These are phyloP conservation scores for Ceratocystis smalleyi DNA, from an alignment of 2,329 filamentous ascomycete species.

Conservation along the genomic window DNA sequence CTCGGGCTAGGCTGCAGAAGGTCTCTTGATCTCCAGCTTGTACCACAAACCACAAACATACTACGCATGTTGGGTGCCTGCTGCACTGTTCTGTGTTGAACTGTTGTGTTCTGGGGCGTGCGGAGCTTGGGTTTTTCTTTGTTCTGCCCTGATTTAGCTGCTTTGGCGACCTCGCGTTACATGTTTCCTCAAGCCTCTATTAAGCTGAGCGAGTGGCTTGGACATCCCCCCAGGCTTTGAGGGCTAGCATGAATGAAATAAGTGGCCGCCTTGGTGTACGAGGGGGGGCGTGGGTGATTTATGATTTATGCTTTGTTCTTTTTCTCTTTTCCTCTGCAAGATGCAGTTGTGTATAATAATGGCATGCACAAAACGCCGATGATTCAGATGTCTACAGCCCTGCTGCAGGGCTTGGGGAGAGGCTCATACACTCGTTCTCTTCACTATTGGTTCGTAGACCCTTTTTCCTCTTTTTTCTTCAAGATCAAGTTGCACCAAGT, in stretches of 20 bases:
- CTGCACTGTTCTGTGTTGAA: background rate
- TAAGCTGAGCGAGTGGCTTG: background rate
- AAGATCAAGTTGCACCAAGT: too few relatives aligned
- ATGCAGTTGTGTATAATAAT: background rate
- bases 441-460: too few relatives aligned
- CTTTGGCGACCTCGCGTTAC: background rate
- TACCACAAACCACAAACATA: background rate
- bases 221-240: background rate
- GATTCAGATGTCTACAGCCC: background rate
- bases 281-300: background rate
- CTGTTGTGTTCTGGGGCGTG: background rate
- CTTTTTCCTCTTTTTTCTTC: too few relatives aligned
- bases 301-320: background rate
- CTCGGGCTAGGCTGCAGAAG: background rate
- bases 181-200: background rate
- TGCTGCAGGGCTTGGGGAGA: background rate
- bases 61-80: background rate
- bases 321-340: background rate
- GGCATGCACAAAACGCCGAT: background rate
- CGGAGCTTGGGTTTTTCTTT: background rate
- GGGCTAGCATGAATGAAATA: background rate
- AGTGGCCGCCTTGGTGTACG: background rate
- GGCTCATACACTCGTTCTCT: too few relatives aligned
- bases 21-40: slow-evolving; percentile 3
- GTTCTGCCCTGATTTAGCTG: background rate